These are phyloP conservation scores for Flaveria linearis DNA, from an alignment of 129 eudicot species.

Conservation along the genomic window DNA sequence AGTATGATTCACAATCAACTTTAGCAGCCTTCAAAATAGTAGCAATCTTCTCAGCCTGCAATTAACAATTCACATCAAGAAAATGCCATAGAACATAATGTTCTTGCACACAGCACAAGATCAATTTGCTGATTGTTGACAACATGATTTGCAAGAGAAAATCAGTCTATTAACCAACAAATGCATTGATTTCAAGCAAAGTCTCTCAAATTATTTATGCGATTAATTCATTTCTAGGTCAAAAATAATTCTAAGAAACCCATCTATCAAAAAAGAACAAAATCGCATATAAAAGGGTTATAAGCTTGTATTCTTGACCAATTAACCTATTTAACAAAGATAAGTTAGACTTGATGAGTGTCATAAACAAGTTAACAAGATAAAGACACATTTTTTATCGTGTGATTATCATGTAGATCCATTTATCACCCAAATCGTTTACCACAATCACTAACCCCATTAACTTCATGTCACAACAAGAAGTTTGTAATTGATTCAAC, in stretches of 20 bases:
- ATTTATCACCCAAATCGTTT: too few species aligned
- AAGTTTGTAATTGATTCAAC: too few species aligned
- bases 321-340: too few species aligned
- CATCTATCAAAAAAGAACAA: background rate
- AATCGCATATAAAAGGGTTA: too few species aligned
- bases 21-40: slow-evolving; percentile 45
- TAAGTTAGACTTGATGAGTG: too few species aligned
- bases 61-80: background rate
- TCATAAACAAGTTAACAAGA: too few species aligned
- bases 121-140: background rate
- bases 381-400: too few species aligned
- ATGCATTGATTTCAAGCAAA: background rate
- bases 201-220: background rate
- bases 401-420: too few species aligned
- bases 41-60: slow-evolving; percentile 49
- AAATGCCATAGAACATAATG: background rate
- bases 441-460: too few species aligned
- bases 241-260: background rate
- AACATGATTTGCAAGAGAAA: background rate
- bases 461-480: too few species aligned
- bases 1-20: slow-evolving; percentile 43
- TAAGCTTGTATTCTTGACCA: too few species aligned
- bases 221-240: background rate
- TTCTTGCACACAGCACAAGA: background rate
- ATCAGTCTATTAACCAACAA: background rate